Evolutionary conservation across 495 filamentous ascomycete genomes (phyloP).

Genomic region (Aspergillus egyptiacus): DNA sequence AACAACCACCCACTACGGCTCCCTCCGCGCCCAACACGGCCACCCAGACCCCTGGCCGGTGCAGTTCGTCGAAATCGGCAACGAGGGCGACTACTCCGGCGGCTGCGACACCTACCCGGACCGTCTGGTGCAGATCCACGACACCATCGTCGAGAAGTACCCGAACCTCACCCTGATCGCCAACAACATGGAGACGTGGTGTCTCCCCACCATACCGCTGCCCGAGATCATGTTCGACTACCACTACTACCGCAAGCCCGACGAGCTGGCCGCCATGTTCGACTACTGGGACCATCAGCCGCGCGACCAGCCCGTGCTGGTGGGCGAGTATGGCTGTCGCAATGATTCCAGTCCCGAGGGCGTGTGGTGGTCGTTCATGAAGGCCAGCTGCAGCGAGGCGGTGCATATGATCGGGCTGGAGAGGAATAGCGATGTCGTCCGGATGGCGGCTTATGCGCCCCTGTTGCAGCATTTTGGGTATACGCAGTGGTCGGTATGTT

Average conservation of each 20-base stretch:
- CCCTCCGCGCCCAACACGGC: conserved; percentile 38
- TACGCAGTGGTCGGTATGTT: conserved; percentile 36
- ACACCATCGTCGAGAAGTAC: conserved; percentile 41
- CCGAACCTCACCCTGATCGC: conserved; percentile 41
- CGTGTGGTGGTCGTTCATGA: conserved; percentile 42
- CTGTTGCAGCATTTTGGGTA: conserved; percentile 41
- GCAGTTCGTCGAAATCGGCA: conserved; percentile 49
- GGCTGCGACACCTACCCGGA: conserved; percentile 40
- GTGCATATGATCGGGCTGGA: conserved; percentile 64
- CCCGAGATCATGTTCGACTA: conserved; percentile 38
- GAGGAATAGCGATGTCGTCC: conserved; percentile 54
- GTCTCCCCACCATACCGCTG: conserved; percentile 26
- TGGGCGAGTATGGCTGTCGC: conserved; percentile 53
- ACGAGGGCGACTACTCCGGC: conserved; percentile 47
- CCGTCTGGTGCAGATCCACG: conserved; percentile 40
- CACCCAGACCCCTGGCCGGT: conserved; percentile 41
- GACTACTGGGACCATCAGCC: conserved; percentile 48
- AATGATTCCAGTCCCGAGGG: conserved; percentile 38
- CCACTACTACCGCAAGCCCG: conserved; percentile 46
- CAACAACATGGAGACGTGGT: conserved; percentile 30
- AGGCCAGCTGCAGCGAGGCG: conserved; percentile 57
- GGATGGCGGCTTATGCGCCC: conserved; percentile 49
- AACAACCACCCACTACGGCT: conserved; percentile 31
- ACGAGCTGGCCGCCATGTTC: conserved; percentile 48
- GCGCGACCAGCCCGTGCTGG: conserved; percentile 38